Evolutionary conservation across 192 early-diverging fungal genomes (phyloP).

Genomic region (Backusella sp.): DNA sequence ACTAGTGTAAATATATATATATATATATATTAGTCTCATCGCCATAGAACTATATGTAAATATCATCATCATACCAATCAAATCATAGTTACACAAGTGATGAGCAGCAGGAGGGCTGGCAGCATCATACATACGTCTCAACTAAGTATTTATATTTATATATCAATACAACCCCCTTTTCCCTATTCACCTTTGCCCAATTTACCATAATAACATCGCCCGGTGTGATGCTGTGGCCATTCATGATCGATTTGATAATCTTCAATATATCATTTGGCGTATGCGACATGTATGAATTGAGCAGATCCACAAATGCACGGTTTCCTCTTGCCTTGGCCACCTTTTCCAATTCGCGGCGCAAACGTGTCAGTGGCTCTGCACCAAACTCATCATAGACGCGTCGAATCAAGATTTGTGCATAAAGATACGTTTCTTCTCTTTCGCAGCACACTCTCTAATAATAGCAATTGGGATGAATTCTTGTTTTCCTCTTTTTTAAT

Average conservation of each 20-base stretch:
- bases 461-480: no score
- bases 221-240: constrained; percentile 43
- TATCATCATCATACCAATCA: constrained; percentile 26
- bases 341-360: constrained; percentile 51
- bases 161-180: background rate
- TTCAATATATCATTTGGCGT: constrained; percentile 38
- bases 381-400: constrained; percentile 42
- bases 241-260: constrained; percentile 45
- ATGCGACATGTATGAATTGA: constrained; percentile 38
- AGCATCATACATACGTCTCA: constrained; percentile 45
- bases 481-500: background rate
- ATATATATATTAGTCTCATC: background rate
- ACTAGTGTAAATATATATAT: constrained; percentile 20
- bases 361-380: constrained; percentile 40
- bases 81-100: constrained; percentile 33
- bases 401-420: constrained; percentile 46
- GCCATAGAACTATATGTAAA: background rate
- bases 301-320: constrained; percentile 30
- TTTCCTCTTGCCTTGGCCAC: constrained; percentile 39
- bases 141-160: constrained; percentile 24
- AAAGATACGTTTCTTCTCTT: constrained; percentile 55
- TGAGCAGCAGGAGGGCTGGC: constrained; percentile 43
- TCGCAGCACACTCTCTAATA: constrained; percentile 50
- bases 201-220: constrained; percentile 55
- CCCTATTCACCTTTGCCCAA: no score